Conservation (phyloP, 805 yeast species). For the Yarrowia phangngaensis region DNA sequence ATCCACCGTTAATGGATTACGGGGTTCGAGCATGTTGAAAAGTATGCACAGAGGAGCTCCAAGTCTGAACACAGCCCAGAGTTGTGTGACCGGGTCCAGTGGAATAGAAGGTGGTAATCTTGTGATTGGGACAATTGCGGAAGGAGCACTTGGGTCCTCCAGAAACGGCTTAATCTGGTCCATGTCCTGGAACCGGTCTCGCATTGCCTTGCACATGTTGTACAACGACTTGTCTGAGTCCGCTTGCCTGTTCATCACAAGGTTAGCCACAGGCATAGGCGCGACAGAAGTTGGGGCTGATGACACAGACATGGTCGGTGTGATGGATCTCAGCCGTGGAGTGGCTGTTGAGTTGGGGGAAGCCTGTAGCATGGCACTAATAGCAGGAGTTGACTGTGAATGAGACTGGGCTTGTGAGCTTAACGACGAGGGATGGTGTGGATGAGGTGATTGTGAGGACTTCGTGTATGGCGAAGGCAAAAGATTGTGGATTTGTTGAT, state of each 20-base stretch:
- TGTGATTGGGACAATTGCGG: conserved; percentile 58
- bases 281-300: conserved; percentile 6
- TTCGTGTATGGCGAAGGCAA: conserved; percentile 3
- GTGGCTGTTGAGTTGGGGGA: conserved; percentile 2
- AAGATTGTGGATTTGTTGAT: conserved; percentile 15
- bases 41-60: conserved; percentile 89
- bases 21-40: conserved; percentile 66
- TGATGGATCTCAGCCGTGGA: conserved; percentile 17
- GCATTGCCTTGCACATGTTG: conserved; percentile 58
- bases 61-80: conserved; percentile 83
- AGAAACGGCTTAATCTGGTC: conserved; percentile 68
- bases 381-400: conserved; percentile 4
- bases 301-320: conserved; percentile 18
- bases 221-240: conserved; percentile 54
- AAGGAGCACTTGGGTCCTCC: conserved; percentile 37
- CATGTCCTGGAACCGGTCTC: conserved; percentile 52
- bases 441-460: background rate
- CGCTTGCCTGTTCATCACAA: conserved; percentile 25
- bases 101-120: conserved; percentile 56
- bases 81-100: conserved; percentile 85
- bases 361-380: background rate
- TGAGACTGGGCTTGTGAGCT: conserved; percentile 9
- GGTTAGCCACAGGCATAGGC: conserved; percentile 23
- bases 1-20: conserved; percentile 40
- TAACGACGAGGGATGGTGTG: too few relatives aligned